phyloP scores from a whole-genome alignment of 768 basidiomycete species.

The Candolleomyces eurysporus region DNA sequence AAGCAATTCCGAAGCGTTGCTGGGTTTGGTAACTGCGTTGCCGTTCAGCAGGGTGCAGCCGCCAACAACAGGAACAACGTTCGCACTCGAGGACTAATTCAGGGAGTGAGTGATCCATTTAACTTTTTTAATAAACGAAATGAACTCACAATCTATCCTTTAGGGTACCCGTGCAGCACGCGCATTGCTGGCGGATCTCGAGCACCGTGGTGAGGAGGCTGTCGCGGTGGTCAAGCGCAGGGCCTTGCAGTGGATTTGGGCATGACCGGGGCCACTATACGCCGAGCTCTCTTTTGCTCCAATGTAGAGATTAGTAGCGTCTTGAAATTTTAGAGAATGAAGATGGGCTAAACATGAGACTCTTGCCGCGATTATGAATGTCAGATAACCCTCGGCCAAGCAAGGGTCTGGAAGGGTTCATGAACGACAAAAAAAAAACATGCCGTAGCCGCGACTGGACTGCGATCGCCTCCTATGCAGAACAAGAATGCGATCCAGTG shows the following conservation, averaged over 20 bases:
- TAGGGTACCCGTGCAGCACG: slow-evolving; percentile 42
- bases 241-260: slow-evolving; percentile 28
- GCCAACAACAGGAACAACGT: background rate
- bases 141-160: slow-evolving; percentile 5
- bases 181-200: slow-evolving; percentile 28
- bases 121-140: slow-evolving; percentile 1
- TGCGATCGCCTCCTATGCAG: too few species aligned
- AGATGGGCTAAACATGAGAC: too few species aligned
- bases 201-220: slow-evolving; percentile 23
- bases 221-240: slow-evolving; percentile 23
- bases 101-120: slow-evolving; percentile 1
- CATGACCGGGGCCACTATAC: slow-evolving; percentile 14
- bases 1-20: slow-evolving; percentile 46
- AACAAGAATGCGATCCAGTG: too few species aligned
- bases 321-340: background rate
- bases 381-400: too few species aligned
- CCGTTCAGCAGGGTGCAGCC: slow-evolving; percentile 34
- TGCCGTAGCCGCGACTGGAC: too few species aligned
- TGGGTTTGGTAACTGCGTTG: slow-evolving; percentile 56
- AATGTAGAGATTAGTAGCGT: background rate
- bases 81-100: background rate
- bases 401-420: too few species aligned
- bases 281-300: background rate
- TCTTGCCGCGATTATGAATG: too few species aligned
- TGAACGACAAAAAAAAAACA: too few species aligned